Evolutionary conservation across 139 green algal genomes (phyloP), one percentile per base, ranked within the genome.

Genomic region (Picochlorum sp.): DNA sequence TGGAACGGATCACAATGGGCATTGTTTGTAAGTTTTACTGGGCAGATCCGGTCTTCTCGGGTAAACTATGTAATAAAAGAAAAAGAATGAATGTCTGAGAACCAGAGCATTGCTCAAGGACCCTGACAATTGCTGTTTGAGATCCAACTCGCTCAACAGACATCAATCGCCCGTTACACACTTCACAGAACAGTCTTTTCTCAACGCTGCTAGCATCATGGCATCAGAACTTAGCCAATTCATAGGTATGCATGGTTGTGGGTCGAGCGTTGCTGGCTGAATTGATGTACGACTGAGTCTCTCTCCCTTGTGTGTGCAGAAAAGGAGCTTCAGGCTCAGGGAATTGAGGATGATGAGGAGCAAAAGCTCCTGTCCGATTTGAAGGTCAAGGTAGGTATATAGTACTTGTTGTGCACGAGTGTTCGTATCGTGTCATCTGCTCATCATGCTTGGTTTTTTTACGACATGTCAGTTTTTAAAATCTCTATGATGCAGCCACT

Each of bases 341-440:
- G 69, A 11, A 71, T 71, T 16, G n/a, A 71, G 8, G 62, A 71
- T 16, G 69, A 75, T 47, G 69, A 75, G 62, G 69, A 75, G 54
- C 69, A 75, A 54, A 60, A 61, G 16, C 69, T 71, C 34, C 69
- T 75, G 51, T 66, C 52, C 44, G 69, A 75, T 66, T 45, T 71
- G 37, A 61, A 64, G 26, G 62, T 75, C 37, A 71, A 71, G 54
- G 69, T 71, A 24, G 2, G 59, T 46, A 38, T 59, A 10, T 4
- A 21, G 2, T 18, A 15, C 6, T 34, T 18, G 38, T 58, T 58
- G 50, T 30, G 18, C 4, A 58, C 14, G 18, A 58, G 15, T 51
- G 4, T 20, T 54, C 5, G 18, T 54, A 21, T 54, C 47, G 7
- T 26, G n/a, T 9, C 16, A 20, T n/a, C 9, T 21, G n/a, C n/a